Evolutionary conservation across 73 alveolate genomes (phyloP), one percentile per base, ranked within the genome.

Genomic region (Urostyla sp.): DNA sequence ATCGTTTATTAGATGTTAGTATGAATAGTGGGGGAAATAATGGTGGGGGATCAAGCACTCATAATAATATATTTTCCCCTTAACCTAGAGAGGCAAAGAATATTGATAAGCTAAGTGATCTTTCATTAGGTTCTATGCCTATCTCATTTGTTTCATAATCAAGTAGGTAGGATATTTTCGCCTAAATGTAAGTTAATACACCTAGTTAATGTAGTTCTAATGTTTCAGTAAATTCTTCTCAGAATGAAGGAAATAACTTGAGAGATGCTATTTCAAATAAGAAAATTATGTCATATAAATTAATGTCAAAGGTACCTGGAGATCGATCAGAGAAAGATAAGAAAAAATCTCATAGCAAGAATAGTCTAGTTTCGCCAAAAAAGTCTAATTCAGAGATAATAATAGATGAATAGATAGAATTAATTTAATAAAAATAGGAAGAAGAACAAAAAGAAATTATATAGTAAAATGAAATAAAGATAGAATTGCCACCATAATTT

Each of bases 191-290:
- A 48, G 83, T 67, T 7, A n/a, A n/a, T n/a, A n/a, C n/a, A n/a
- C n/a, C n/a, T n/a, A 69, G 83, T 23, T 34, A 69, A 27, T 69
- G 83, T 34, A 69, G 83, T 23, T 24, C 56, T 49, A 69, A 69
- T 48, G 83, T 49, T 1, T 69, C 83, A 27, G 54, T 69, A 4
- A 69, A 69, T 49, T 69, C 83, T 3, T 69, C 83, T 37, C 30
- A 69, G 26, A 69, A 45, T 32, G 83, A 69, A 27, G 83, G 83
- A 26, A 69, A 69, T 31, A 69, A 69, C 31, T 37, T 69, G 13
- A 69, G 83, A 49, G 83, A 69, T 69, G 83, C 83, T 2, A 69
- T 69, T 1, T 46, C 72, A 46, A 69, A 69, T 55, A 69, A 69
- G 23, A 69, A 69, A 34, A 69, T 69, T 26, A 69, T 69, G 83